phyloP scores from a whole-genome alignment of 2,329 filamentous ascomycete species.

The Hirsutella thompsonii region DNA sequence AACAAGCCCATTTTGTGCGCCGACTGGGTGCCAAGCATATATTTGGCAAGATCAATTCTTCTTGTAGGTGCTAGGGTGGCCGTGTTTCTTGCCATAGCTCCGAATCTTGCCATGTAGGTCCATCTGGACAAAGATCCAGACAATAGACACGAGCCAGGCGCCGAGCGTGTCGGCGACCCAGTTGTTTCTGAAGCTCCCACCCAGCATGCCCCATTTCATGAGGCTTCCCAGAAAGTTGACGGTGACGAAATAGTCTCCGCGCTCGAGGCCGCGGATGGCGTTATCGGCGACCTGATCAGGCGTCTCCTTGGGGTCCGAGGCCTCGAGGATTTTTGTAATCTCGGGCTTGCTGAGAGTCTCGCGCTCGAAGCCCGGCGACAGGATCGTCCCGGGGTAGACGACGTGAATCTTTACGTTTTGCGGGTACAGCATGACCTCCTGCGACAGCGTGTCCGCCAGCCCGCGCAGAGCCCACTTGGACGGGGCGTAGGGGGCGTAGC shows the following conservation, averaged over 20 bases:
- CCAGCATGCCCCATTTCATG: constrained; percentile 52
- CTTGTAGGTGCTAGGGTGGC: constrained; percentile 39
- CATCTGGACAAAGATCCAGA: constrained; percentile 44
- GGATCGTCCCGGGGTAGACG: constrained; percentile 75
- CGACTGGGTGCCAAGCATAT: not conserved
- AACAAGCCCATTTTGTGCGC: not conserved
- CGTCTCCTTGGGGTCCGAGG: constrained; percentile 66
- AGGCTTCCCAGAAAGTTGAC: constrained; percentile 59
- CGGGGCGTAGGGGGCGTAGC: constrained; percentile 75
- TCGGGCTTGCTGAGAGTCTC: constrained; percentile 73
- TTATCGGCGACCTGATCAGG: constrained; percentile 63
- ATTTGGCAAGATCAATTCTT: constrained; percentile 13
- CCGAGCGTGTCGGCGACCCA: constrained; percentile 47
- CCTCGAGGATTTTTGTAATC: constrained; percentile 68
- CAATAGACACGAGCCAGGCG: constrained; percentile 36
- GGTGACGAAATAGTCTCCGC: constrained; percentile 66
- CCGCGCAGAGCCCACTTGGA: constrained; percentile 76
- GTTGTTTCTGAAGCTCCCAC: constrained; percentile 43
- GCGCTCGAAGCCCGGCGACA: constrained; percentile 57
- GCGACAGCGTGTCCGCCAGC: constrained; percentile 69
- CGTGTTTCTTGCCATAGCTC: constrained; percentile 42
- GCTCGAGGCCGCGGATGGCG: constrained; percentile 64
- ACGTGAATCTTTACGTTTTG: constrained; percentile 69
- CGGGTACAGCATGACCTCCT: constrained; percentile 80
- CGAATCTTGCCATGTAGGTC: constrained; percentile 45